Evolutionary conservation across 345 rosid genomes (phyloP).

Genomic region (Murraya paniculata): DNA sequence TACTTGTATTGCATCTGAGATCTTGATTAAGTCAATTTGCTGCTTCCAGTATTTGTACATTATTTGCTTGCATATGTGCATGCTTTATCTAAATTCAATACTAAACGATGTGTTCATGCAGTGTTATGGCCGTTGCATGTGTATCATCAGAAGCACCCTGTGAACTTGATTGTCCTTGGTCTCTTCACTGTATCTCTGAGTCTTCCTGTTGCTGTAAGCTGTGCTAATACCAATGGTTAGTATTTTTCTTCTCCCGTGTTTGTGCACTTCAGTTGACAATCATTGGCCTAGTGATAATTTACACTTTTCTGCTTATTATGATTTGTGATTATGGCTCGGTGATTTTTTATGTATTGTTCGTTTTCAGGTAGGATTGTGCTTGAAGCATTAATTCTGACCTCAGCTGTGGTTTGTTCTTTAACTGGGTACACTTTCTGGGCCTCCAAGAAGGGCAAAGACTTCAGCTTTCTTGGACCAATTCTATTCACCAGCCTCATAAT

Average conservation of each 20-base stretch:
- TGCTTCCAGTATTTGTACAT: background rate
- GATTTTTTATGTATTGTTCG: background rate
- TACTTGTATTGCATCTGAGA: background rate
- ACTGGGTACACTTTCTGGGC: conserved; percentile 99
- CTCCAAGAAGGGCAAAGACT: conserved; percentile 90
- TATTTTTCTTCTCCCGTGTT: conserved; percentile 13
- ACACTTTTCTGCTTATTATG: background rate
- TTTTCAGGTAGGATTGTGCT: conserved; percentile 89
- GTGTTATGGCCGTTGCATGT: conserved; percentile 89
- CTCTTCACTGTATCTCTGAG: conserved; percentile 85
- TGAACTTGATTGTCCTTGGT: conserved; percentile 78
- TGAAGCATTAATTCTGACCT: conserved; percentile 81
- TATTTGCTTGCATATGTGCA: background rate
- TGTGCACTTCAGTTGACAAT: background rate
- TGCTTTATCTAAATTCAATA: background rate
- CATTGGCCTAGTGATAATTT: background rate
- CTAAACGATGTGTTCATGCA: conserved; percentile 32
- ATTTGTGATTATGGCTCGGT: background rate
- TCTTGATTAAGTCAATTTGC: background rate
- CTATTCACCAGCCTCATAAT: conserved; percentile 80
- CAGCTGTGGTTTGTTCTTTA: conserved; percentile 73
- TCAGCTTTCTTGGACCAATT: conserved; percentile 86
- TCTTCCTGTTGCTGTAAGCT: conserved; percentile 80
- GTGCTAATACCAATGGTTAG: conserved; percentile 86
- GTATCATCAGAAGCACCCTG: conserved; percentile 92